A percentile compares a stretch with the other conserved stretches of the same genome.
Conservation (phyloP, 371 early-diverging fungal species). For the Entomophthora muscae region DNA sequence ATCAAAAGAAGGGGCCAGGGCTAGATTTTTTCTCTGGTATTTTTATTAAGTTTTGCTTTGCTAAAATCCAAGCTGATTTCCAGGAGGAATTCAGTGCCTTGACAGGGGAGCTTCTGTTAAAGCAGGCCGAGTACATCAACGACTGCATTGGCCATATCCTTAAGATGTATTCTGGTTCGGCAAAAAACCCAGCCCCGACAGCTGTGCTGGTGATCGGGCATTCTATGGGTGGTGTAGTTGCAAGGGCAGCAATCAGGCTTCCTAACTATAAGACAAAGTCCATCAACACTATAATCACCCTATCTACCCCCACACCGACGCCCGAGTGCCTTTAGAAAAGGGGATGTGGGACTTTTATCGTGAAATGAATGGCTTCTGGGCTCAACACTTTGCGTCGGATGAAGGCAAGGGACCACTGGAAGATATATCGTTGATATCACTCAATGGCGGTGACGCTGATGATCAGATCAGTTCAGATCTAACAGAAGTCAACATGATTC, state of each 20-base stretch:
- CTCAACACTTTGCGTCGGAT: conserved; percentile 20
- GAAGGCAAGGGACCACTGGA: conserved; percentile 12
- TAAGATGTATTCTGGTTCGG: conserved; percentile 27
- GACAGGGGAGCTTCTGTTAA: conserved; percentile 49
- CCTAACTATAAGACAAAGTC: conserved; percentile 51
- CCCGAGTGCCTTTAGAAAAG: conserved; percentile 67
- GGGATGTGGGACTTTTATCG: conserved; percentile 56
- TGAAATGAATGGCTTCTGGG: conserved; percentile 56
- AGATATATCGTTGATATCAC: conserved; percentile 62
- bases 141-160: conserved; percentile 72
- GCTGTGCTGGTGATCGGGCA: conserved; percentile 81
- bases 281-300: conserved; percentile 69
- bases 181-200: conserved; percentile 25
- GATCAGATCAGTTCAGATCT: conserved; percentile 37
- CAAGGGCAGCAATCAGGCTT: conserved; percentile 57
- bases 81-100: conserved; percentile 87
- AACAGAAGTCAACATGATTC: not conserved
- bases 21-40: conserved; percentile 75
- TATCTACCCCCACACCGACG: conserved; percentile 80
- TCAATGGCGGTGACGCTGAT: conserved; percentile 84
- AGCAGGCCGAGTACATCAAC: conserved; percentile 74
- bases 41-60: not conserved
- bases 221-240: conserved; percentile 95
- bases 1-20: conserved; percentile 20
- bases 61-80: conserved; percentile 43